These are phyloP conservation scores for Aspergillus cejpii DNA, from an alignment of 2,329 filamentous ascomycete species.

Conservation along the genomic window DNA sequence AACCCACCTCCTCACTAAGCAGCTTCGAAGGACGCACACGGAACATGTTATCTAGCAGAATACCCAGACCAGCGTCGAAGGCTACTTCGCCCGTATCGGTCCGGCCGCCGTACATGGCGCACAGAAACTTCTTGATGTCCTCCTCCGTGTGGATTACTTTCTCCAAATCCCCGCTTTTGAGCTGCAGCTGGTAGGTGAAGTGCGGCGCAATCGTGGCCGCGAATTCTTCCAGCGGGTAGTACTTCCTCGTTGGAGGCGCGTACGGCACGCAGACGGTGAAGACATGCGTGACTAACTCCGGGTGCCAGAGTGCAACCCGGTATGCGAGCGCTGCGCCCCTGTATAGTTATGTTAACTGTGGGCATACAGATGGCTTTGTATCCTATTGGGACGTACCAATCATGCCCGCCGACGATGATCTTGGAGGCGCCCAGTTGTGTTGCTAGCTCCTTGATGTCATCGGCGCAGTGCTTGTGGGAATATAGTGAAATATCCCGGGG, in stretches of 20 bases:
- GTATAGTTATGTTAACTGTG: too few species aligned
- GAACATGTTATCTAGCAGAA: slow-evolving; percentile 58
- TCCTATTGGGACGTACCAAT: slow-evolving; percentile 65
- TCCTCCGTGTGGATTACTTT: slow-evolving; percentile 50
- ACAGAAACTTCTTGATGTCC: slow-evolving; percentile 63
- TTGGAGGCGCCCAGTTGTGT: slow-evolving; percentile 48
- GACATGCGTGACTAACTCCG: slow-evolving; percentile 63
- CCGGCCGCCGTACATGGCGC: slow-evolving; percentile 61
- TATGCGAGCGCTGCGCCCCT: slow-evolving; percentile 73
- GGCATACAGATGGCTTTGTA: too few species aligned
- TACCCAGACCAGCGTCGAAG: slow-evolving; percentile 57
- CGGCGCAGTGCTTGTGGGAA: slow-evolving; percentile 62
- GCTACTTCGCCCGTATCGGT: slow-evolving; percentile 50
- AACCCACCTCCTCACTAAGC: slow-evolving; percentile 53
- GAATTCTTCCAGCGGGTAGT: slow-evolving; percentile 53
- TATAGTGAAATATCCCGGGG: slow-evolving; percentile 59
- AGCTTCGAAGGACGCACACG: slow-evolving; percentile 53
- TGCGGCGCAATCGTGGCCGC: slow-evolving; percentile 55
- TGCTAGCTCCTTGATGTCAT: slow-evolving; percentile 69
- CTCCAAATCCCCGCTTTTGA: slow-evolving; percentile 63
- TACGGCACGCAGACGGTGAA: slow-evolving; percentile 80
- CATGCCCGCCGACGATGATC: slow-evolving; percentile 83
- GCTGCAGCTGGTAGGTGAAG: slow-evolving; percentile 78
- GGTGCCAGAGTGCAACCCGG: slow-evolving; percentile 66
- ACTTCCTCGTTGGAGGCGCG: slow-evolving; percentile 48